Evolutionary conservation across 306 rosid species (phyloP).

Genomic region (Dryas drummondii): DNA sequence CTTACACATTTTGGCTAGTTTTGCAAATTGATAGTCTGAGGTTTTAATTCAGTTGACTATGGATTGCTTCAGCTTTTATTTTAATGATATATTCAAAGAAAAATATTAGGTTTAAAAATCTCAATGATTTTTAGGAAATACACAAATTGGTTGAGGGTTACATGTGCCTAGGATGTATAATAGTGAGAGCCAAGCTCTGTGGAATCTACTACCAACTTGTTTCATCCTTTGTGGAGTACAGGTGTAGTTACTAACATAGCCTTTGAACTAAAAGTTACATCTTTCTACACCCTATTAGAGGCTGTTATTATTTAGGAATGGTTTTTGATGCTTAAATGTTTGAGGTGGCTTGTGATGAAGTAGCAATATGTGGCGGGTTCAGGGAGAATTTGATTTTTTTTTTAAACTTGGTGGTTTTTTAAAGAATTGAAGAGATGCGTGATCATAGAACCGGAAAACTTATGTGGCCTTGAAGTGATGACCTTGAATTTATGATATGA

Average conservation of each 20-base stretch:
- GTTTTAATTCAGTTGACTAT: neutral
- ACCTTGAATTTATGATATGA: neutral
- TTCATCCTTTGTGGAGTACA: neutral
- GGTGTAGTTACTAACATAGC: neutral
- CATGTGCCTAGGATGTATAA: neutral
- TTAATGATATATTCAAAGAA: neutral
- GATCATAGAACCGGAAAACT: neutral
- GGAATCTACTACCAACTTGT: neutral
- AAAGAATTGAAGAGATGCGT: neutral
- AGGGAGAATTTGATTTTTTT: neutral
- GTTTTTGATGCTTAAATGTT: neutral
- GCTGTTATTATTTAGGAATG: neutral
- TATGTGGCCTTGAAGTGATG: neutral
- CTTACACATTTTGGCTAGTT: neutral
- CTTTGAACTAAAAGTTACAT: no score
- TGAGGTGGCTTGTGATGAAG: neutral
- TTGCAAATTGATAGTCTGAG: neutral
- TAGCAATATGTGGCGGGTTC: neutral
- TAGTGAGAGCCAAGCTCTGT: no score
- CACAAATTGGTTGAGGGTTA: neutral
- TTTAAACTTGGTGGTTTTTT: neutral
- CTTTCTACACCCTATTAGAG: neutral
- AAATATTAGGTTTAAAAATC: neutral
- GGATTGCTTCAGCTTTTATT: constrained; percentile 2
- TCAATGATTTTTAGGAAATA: neutral